These are phyloP conservation scores for Diplodia seriata DNA, from an alignment of 2,329 filamentous ascomycete genomes.

Conservation along the genomic window DNA sequence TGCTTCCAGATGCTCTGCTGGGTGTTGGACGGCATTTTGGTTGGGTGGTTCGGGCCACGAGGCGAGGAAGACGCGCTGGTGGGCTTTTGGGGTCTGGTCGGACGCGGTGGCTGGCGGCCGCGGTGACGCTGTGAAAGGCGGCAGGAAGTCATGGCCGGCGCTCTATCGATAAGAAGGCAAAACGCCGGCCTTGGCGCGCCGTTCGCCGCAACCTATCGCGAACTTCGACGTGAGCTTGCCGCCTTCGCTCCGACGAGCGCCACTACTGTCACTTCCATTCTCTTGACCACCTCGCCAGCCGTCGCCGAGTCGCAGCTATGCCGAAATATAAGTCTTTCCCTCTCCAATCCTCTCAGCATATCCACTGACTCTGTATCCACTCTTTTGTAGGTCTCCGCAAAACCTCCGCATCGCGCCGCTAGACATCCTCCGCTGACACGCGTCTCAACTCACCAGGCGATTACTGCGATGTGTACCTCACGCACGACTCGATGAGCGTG, in stretches of 20 bases:
- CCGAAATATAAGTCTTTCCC: slow-evolving; percentile 76
- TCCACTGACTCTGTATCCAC: slow-evolving; percentile 53
- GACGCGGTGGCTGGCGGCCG: slow-evolving; percentile 8
- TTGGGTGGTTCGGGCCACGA: slow-evolving; percentile 12
- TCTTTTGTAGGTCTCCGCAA: slow-evolving; percentile 67
- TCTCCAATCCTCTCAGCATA: background rate
- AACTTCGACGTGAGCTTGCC: slow-evolving; percentile 25
- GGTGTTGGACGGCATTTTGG: slow-evolving; percentile 29
- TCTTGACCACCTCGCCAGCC: background rate
- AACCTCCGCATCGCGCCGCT: slow-evolving; percentile 21
- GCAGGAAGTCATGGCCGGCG: background rate
- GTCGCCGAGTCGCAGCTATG: slow-evolving; percentile 63
- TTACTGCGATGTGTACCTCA: slow-evolving; percentile 99
- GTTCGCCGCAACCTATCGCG: slow-evolving; percentile 19
- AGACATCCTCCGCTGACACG: slow-evolving; percentile 35
- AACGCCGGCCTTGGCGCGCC: slow-evolving; percentile 19
- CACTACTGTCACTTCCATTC: background rate
- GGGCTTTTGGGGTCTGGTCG: background rate
- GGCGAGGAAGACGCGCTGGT: slow-evolving; percentile 3
- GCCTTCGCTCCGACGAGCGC: slow-evolving; percentile 15
- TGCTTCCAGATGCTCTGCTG: slow-evolving; percentile 57
- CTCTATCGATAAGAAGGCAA: slow-evolving; percentile 15
- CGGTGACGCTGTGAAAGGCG: no score
- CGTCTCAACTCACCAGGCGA: slow-evolving; percentile 64
- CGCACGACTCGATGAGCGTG: slow-evolving; percentile 99